Conservation (phyloP, 331 rosid species). For the Saraca asoca region DNA sequence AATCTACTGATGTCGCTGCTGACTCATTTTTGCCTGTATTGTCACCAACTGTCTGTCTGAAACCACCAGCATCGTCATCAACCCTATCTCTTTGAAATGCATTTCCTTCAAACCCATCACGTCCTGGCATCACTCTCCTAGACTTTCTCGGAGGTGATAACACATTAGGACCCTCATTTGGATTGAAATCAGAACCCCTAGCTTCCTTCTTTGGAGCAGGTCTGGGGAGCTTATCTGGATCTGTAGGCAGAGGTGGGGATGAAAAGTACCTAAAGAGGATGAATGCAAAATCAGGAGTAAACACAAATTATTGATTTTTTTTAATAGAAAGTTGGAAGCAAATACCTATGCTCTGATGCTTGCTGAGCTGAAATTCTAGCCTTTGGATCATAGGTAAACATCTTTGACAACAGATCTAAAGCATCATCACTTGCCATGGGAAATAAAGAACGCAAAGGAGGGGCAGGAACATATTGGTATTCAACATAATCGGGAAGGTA, state of each 20-base stretch:
- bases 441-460: conserved; percentile 74
- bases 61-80: conserved; percentile 54
- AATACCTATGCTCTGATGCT: conserved; percentile 90
- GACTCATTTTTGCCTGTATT: conserved; percentile 68
- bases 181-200: conserved; percentile 56
- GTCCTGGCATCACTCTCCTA: conserved; percentile 93
- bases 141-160: conserved; percentile 94
- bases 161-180: conserved; percentile 79
- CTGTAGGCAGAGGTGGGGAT: conserved; percentile 56
- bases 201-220: conserved; percentile 84
- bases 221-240: conserved; percentile 84
- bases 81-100: conserved; percentile 49
- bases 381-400: conserved; percentile 95
- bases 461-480: conserved; percentile 87
- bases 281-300: conserved; percentile 29
- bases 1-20: conserved; percentile 79
- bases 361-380: conserved; percentile 82
- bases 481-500: conserved; percentile 94
- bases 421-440: conserved; percentile 95
- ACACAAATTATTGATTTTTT: conserved; percentile 10
- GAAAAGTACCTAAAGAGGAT: conserved; percentile 52
- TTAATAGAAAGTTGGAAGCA: conserved; percentile 24
- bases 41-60: conserved; percentile 57
- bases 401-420: conserved; percentile 83
- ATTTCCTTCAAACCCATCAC: conserved; percentile 70